Base-by-base conservation (phyloP, 2,329 filamentous ascomycete species). In the Gremmenia infestans region DNA sequence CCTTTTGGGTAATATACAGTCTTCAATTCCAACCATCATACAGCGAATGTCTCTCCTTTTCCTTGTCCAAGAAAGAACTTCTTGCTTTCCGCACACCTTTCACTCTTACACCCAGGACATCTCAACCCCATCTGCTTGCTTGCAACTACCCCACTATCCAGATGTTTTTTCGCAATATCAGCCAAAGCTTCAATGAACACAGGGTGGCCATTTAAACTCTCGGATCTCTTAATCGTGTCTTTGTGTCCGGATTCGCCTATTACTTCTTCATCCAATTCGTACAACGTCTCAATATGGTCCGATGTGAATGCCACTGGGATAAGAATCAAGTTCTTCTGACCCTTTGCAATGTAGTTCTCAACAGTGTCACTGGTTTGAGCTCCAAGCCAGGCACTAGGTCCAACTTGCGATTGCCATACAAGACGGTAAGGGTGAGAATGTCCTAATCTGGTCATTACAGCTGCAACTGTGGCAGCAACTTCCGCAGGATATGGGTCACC, bases 221-320 rank as follows among this genome's bases (percentile, higher is more conserved):
- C 94, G 1, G 88, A 90, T 55, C 94, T 83, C 78, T 95, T 96
- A 60, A 99, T 85, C 0, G 85, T 87, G 35, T 92, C 91, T 0
- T 82, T 75, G 67, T 89, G 83, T 14, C 88, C 85, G 1, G 82
- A 90, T 72, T 96, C 92, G 56, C 90, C 88, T 68, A 99, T 97
- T 40, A 99, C 91, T 73, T 99, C 94, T 66, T 90, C 80, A 71
- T 99, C 94, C 52, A 99, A 77, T 72, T 99, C 94, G 71, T 87
- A 97, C 0, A 99, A 78, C 0, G 94, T 99, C 75, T 99, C 94
- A 64, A 99, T 99, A 70, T 99, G 94, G 68, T 99, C 94, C n/a
- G 90, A 96, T 0, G 94, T 99, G 71, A 99, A 99, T 5, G 94
- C 94, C 62, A 99, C 95, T 0, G 94, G 94, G 54, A 99, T 91